A percentile compares a stretch with the other conserved stretches of the same genome.
Evolutionary conservation across 306 rosid species (phyloP).

Genomic region (Prunus mira): DNA sequence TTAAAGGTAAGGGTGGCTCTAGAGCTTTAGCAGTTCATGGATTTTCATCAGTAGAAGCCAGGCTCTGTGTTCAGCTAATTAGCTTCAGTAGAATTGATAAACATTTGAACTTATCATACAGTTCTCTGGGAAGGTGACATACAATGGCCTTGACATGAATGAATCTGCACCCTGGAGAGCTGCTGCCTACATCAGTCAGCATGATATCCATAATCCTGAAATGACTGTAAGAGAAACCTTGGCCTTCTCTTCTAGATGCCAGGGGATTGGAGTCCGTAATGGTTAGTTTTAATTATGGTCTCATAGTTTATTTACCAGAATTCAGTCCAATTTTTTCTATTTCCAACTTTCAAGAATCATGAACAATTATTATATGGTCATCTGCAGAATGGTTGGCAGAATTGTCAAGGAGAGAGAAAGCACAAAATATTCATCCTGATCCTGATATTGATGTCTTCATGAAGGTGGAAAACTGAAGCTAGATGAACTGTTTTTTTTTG

Average conservation of each 20-base stretch:
- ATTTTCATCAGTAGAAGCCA: too few relatives aligned
- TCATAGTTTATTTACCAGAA: too few relatives aligned
- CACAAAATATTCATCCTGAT: conserved; percentile 45
- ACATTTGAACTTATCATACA: background rate
- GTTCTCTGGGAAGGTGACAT: conserved; percentile 39
- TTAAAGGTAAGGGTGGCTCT: background rate
- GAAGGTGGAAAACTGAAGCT: conserved; percentile 29
- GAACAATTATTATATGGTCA: background rate
- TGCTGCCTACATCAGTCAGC: conserved; percentile 49
- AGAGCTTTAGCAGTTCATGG: background rate
- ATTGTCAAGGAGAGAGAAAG: conserved; percentile 43
- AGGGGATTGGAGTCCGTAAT: too few relatives aligned
- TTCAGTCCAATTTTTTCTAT: too few relatives aligned
- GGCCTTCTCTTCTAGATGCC: too few relatives aligned
- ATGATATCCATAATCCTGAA: conserved; percentile 42
- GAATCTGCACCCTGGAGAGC: conserved; percentile 42
- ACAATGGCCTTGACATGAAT: conserved; percentile 38
- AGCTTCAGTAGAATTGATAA: background rate
- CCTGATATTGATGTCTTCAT: conserved; percentile 44
- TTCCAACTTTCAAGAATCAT: too few relatives aligned
- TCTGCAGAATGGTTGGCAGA: conserved; percentile 40
- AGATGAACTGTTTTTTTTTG: too few relatives aligned
- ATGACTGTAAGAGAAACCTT: background rate
- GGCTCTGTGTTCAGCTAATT: background rate
- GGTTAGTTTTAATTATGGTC: too few relatives aligned